Evolutionary conservation across 306 rosid species (phyloP).

Genomic region (Vigna trinervia): DNA sequence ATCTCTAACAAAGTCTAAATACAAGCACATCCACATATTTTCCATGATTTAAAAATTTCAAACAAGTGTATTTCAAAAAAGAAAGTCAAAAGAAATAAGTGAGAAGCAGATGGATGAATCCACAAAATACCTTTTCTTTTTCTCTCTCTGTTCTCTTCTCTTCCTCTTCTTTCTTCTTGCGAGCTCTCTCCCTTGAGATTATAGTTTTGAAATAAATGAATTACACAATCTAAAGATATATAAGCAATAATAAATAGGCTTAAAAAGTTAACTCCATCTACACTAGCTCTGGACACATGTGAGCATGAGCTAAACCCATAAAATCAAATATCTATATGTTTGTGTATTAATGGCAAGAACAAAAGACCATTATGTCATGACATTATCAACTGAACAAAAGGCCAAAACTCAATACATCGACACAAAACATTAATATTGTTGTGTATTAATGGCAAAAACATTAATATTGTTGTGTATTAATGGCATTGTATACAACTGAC

Average conservation of each 20-base stretch:
- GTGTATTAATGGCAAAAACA: not conserved
- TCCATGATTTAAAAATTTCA: conserved; percentile 20
- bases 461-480: not conserved
- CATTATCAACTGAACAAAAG: not conserved
- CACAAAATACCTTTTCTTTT: conserved; percentile 76
- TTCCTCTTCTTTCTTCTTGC: conserved; percentile 99
- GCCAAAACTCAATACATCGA: conserved; percentile 7
- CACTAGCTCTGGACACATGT: conserved; percentile 37
- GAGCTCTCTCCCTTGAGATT: conserved; percentile 86
- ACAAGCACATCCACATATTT: conserved; percentile 14
- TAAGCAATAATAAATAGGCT: conserved; percentile 29
- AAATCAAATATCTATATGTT: not conserved
- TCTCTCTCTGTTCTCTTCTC: conserved; percentile 86
- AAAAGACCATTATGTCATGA: not conserved
- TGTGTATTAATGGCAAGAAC: too few species aligned
- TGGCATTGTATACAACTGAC: not conserved
- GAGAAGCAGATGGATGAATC: conserved; percentile 38
- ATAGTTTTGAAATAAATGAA: conserved; percentile 31
- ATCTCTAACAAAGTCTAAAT: not conserved
- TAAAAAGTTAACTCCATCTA: not conserved
- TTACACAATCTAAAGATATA: conserved; percentile 21
- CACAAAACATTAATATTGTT: conserved; percentile 6
- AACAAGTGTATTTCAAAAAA: not conserved
- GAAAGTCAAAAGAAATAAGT: conserved; percentile 21
- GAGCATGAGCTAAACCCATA: not conserved